Conservation (phyloP, 257 asterid genomes). For the Salvia splendens region DNA sequence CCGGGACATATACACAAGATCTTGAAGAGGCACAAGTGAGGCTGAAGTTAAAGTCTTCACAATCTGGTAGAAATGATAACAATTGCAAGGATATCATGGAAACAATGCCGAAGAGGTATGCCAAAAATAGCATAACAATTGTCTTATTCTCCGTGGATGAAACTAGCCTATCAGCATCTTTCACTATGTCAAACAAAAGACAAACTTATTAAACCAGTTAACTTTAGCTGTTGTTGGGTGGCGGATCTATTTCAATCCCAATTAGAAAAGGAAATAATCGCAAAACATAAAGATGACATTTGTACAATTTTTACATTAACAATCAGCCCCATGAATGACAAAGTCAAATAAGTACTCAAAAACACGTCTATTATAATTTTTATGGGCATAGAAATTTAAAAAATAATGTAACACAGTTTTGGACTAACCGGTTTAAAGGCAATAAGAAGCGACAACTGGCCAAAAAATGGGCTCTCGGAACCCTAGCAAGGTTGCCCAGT, state of each 20-base stretch:
- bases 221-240: too few relatives aligned
- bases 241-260: not conserved
- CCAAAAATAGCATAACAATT: too few relatives aligned
- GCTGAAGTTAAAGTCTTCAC: too few relatives aligned
- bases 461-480: constrained; percentile 84
- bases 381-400: not conserved
- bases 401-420: constrained; percentile 7
- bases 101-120: too few relatives aligned
- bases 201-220: too few relatives aligned
- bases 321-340: not conserved
- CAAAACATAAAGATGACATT: not conserved
- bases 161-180: too few relatives aligned
- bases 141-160: too few relatives aligned
- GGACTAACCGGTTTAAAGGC: constrained; percentile 77
- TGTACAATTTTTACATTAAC: not conserved
- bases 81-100: too few relatives aligned
- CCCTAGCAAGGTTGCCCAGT: constrained; percentile 94
- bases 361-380: not conserved
- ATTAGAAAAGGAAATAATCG: constrained; percentile 6
- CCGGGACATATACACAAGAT: too few relatives aligned
- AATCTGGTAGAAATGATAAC: too few relatives aligned
- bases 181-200: too few relatives aligned
- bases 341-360: not conserved
- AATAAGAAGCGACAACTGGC: constrained; percentile 80
- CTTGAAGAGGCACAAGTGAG: too few relatives aligned